Base-by-base conservation (phyloP, 768 basidiomycete species). In the Mycena chlorophos region DNA sequence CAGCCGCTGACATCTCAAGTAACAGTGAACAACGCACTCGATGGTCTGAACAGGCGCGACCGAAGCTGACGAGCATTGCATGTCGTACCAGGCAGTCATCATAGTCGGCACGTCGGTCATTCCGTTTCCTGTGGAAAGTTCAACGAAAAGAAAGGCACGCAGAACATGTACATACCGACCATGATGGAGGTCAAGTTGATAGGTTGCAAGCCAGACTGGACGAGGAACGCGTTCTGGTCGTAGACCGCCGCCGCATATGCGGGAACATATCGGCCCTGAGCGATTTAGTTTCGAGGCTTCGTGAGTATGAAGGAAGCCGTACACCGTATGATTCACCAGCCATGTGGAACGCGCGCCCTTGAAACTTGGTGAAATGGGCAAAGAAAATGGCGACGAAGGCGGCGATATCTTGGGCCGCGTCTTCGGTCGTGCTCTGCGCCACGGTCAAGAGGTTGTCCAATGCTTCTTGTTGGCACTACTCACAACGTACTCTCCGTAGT, bases 381-480 rank as follows among this genome's bases (percentile, higher is more conserved):
- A 83, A 83, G 66, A 84, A 83, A 51, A 85, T 77, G 14, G 74
- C 69, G 1, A 83, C 69, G 55, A 84, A 84, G 0, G 81, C 76
- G 3, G 80, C 78, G 14, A 84, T 76, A 52, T 85, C 82, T 38
- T 73, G 68, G 1, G 80, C 79, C 5, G 80, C 83, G 45, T 83
- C 78, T 57, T 79, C 75, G 0, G 81, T 81, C 4, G 76, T 81
- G 52, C 73, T 73, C 79, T 80, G 46, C 13, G 6, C 23, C 45
- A 5, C 22, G 22, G 13, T 13, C 27, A 10, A n/a, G 26, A 8
- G 22, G 2, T 27, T 43, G 0, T 12, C 25, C 3, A 19, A 34
- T 4, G 27, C 12, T 5, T 49, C 14, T 25, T 17, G 37, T 22
- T 16, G n/a, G 22, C 5, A 25, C 45, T 20, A 22, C 28, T 16